Conservation (phyloP, 2,329 filamentous ascomycete species). For the Neofusicoccum cordaticola region DNA sequence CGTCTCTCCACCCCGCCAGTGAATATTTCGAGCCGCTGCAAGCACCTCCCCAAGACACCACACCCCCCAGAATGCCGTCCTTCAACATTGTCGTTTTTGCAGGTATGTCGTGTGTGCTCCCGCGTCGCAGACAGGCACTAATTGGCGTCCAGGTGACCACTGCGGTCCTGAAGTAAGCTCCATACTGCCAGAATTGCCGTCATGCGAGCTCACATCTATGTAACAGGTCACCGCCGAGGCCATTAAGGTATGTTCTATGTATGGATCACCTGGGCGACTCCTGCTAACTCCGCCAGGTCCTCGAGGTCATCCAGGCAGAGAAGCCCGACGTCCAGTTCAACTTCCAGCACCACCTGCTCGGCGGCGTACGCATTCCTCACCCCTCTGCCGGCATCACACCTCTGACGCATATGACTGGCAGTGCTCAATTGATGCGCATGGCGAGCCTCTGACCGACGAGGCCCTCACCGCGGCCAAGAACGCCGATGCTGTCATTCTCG, state of each 20-base stretch:
- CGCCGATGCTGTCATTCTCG: constrained; percentile 86
- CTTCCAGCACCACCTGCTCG: constrained; percentile 84
- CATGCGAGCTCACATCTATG: constrained; percentile 19
- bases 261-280: not conserved
- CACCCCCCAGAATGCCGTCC: constrained; percentile 31
- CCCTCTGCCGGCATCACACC: not conserved
- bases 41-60: not conserved
- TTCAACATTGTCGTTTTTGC: constrained; percentile 43
- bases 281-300: constrained; percentile 53
- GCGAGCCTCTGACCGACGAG: constrained; percentile 75
- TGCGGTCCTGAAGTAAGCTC: constrained; percentile 40
- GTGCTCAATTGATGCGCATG: constrained; percentile 84
- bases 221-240: constrained; percentile 75
- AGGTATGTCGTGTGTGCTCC: constrained; percentile 26
- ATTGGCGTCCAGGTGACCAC: constrained; percentile 36
- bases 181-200: not conserved
- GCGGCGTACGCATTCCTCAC: constrained; percentile 66
- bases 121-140: constrained; percentile 10
- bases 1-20: constrained; percentile 10
- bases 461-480: constrained; percentile 79
- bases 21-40: constrained; percentile 10
- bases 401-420: constrained; percentile 36
- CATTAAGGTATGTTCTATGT: constrained; percentile 63
- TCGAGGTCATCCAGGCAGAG: constrained; percentile 72
- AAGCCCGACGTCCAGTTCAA: constrained; percentile 77